These are phyloP conservation scores for Leptographium radiaticola DNA, from an alignment of 2,329 filamentous ascomycete species.

Conservation along the genomic window DNA sequence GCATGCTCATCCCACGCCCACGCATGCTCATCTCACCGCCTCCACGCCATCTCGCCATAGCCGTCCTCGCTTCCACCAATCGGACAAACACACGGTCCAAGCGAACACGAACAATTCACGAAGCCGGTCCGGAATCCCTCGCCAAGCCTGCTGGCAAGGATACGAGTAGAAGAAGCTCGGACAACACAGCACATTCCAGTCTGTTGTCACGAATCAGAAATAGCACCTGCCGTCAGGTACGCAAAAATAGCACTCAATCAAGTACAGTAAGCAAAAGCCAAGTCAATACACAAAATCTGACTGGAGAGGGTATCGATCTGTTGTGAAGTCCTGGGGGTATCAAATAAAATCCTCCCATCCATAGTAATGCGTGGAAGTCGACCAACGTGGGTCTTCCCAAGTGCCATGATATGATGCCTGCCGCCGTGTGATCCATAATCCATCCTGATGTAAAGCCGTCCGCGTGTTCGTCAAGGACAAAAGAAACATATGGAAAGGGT, in stretches of 20 bases:
- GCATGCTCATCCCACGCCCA: too few relatives aligned
- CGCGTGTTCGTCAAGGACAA: not conserved
- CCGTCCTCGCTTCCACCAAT: not conserved
- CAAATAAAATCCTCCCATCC: constrained; percentile 10
- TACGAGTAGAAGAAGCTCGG: not conserved
- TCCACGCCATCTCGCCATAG: not conserved
- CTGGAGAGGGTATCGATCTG: constrained; percentile 12
- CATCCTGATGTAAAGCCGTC: constrained; percentile 1
- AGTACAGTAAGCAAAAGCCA: constrained; percentile 4
- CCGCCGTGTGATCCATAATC: not conserved
- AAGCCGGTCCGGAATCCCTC: not conserved
- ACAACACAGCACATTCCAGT: not conserved
- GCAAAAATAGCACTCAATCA: not conserved
- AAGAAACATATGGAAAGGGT: not conserved
- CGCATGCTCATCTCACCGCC: too few relatives aligned
- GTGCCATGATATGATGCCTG: constrained; percentile 6
- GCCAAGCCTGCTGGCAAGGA: not conserved
- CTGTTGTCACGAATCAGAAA: not conserved
- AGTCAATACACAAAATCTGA: constrained; percentile 4
- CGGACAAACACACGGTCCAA: not conserved
- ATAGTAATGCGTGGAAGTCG: constrained; percentile 4
- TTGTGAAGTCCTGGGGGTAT: constrained; percentile 10
- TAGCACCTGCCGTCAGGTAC: not conserved
- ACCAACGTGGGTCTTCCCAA: not conserved
- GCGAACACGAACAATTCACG: not conserved